Conservation (phyloP, 495 filamentous ascomycete genomes). For the Symbiotaphrina buchneri region DNA sequence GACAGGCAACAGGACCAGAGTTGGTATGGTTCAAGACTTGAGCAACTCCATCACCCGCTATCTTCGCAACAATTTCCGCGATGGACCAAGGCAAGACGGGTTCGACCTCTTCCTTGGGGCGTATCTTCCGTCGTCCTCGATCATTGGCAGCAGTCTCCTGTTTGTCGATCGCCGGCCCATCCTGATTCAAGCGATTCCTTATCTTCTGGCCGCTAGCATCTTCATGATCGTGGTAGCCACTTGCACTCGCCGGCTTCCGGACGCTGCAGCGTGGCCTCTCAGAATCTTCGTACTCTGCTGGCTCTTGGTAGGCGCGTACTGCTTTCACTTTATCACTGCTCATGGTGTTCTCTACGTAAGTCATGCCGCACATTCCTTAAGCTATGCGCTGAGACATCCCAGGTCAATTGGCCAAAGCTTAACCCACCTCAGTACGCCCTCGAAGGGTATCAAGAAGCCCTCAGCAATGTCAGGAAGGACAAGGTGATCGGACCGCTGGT, state of each 20-base stretch:
- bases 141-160: constrained; percentile 36
- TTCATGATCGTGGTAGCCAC: constrained; percentile 68
- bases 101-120: constrained; percentile 84
- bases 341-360: constrained; percentile 88
- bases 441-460: constrained; percentile 76
- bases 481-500: constrained; percentile 51
- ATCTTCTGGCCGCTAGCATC: constrained; percentile 64
- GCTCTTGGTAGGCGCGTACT: constrained; percentile 42
- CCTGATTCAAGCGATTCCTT: constrained; percentile 74
- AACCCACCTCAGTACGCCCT: constrained; percentile 64
- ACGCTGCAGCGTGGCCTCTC: constrained; percentile 51
- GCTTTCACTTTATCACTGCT: constrained; percentile 43
- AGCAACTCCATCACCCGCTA: constrained; percentile 71
- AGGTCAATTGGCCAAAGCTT: constrained; percentile 96
- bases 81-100: constrained; percentile 82
- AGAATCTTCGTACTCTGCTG: constrained; percentile 59
- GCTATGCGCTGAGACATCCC: constrained; percentile 6
- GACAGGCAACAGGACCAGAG: constrained; percentile 63
- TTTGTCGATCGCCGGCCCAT: constrained; percentile 78
- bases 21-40: constrained; percentile 59
- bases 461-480: constrained; percentile 52
- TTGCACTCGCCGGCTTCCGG: constrained; percentile 43
- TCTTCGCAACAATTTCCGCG: constrained; percentile 72
- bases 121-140: constrained; percentile 46
- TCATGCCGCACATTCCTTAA: constrained; percentile 7